These are phyloP conservation scores for Scortechinia acanthostroma DNA, from an alignment of 2,329 filamentous ascomycete genomes.

Conservation along the genomic window DNA sequence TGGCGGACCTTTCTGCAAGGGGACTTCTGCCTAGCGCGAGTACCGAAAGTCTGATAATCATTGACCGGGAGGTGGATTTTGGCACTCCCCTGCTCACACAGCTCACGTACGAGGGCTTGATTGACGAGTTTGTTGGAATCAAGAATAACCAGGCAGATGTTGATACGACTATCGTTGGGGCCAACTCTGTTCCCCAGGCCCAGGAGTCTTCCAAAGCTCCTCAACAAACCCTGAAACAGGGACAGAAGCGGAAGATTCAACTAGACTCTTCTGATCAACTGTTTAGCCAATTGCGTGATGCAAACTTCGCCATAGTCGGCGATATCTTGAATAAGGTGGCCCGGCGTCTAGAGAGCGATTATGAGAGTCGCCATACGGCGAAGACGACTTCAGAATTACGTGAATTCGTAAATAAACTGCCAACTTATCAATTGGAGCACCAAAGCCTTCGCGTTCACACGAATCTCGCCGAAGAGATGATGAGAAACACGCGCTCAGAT, in stretches of 20 bases:
- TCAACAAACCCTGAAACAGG: slow-evolving; percentile 42
- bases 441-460: slow-evolving; percentile 59
- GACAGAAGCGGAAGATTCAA: slow-evolving; percentile 54
- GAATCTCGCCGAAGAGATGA: slow-evolving; percentile 60
- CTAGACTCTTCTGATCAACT: slow-evolving; percentile 57
- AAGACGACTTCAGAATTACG: slow-evolving; percentile 59
- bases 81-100: slow-evolving; percentile 59
- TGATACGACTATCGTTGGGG: not conserved
- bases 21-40: slow-evolving; percentile 49
- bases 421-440: slow-evolving; percentile 59
- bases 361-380: slow-evolving; percentile 53
- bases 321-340: slow-evolving; percentile 59
- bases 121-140: slow-evolving; percentile 61
- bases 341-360: slow-evolving; percentile 55
- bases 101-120: slow-evolving; percentile 62
- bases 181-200: not conserved
- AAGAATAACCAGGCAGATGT: slow-evolving; percentile 31
- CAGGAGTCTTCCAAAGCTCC: slow-evolving; percentile 1
- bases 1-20: slow-evolving; percentile 32
- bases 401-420: slow-evolving; percentile 59
- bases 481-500: slow-evolving; percentile 57
- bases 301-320: slow-evolving; percentile 67
- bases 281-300: slow-evolving; percentile 53
- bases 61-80: slow-evolving; percentile 63
- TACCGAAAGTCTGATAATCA: slow-evolving; percentile 59